These are phyloP conservation scores for Zizania latifolia DNA, from an alignment of 176 grass and related monocot genomes.

Conservation along the genomic window DNA sequence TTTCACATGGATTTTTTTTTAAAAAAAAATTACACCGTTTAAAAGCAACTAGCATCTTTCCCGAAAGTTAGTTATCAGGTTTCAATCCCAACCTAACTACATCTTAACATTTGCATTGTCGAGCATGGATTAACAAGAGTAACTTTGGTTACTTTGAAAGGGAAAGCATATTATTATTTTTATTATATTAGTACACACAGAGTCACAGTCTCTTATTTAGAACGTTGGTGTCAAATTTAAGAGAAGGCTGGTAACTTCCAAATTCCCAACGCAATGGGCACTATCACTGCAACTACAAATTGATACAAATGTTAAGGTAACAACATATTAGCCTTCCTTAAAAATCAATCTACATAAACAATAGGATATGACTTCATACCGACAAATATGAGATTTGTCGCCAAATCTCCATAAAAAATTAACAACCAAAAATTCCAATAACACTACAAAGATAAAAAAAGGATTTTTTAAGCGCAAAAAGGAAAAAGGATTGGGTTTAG, in stretches of 20 bases:
- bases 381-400: no score
- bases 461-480: no score
- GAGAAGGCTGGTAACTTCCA: background rate
- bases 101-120: background rate
- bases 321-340: background rate
- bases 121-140: conserved; percentile 15
- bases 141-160: background rate
- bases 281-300: background rate
- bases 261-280: background rate
- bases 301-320: background rate
- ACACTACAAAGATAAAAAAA: no score
- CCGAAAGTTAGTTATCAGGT: conserved; percentile 13
- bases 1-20: no score
- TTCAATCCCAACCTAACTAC: conserved; percentile 17
- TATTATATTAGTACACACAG: background rate
- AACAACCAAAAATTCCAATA: background rate
- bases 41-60: conserved; percentile 17
- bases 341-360: no score
- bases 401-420: background rate
- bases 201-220: background rate
- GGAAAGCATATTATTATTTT: background rate
- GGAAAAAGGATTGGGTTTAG: no score
- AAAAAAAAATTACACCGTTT: no score
- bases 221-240: background rate
- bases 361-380: no score